Evolutionary conservation across 495 filamentous ascomycete genomes (phyloP), one percentile per base, ranked within the genome.

Genomic region (Daldinia childiae): DNA sequence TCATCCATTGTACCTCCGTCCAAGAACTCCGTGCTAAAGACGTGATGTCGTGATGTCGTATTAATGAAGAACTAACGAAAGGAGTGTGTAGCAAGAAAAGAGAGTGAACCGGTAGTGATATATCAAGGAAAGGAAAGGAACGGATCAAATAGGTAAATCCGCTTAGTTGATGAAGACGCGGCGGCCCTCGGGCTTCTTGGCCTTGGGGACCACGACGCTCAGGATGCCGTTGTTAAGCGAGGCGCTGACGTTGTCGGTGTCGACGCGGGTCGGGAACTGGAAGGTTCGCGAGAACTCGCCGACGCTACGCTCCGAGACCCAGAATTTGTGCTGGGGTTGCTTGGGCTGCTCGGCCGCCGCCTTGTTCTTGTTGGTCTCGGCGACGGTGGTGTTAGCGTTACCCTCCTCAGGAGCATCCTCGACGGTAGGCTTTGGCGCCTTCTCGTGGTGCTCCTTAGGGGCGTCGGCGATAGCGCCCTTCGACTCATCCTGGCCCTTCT

Each of bases 221-320:
- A 95, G 80, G 68, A 95, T 87, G 8, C 92, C 92, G 76, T 95
- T 88, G 81, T 90, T 91, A 74, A 95, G 76, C 57, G 79, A 87
- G 12, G 94, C 95, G 69, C 83, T 90, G 62, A 97, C 93, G 14
- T 67, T 78, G 51, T 97, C 91, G 71, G 93, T 89, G 77, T 97
- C 89, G 36, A 97, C 86, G 11, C 87, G 85, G 7, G 77, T 78
- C 0, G 93, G 88, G 85, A 98, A 97, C 60, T 76, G 87, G 84
- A 98, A 97, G 27, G 82, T 84, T 60, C 94, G 88, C 38, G 87
- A 83, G 85, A 97, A 98, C 58, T 91, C 84, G 70, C 94, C 95
- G 58, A 93, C 82, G 7, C 83, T 88, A 71, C 94, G 91, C 85
- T 98, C 95, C 27, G 85, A 85, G 48, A 91, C 85, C 93, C 92